phyloP scores from a whole-genome alignment of 768 basidiomycete species.

The Crepidotus variabilis region DNA sequence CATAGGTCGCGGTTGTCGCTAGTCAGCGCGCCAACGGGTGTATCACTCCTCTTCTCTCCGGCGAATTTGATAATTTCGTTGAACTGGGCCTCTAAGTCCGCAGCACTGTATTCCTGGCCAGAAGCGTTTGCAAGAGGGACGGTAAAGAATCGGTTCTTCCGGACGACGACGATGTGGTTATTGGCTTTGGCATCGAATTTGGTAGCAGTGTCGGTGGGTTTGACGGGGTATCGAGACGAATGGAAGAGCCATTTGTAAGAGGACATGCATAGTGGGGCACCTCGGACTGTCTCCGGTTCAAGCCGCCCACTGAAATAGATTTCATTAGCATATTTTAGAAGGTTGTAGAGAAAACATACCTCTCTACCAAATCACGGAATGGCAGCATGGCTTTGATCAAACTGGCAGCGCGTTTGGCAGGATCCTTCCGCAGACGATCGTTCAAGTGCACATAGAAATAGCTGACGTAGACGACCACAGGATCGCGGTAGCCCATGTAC shows the following conservation, averaged over 20 bases:
- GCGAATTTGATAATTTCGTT: slow-evolving; percentile 63
- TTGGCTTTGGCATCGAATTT: slow-evolving; percentile 74
- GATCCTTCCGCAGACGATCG: slow-evolving; percentile 49
- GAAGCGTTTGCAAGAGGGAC: slow-evolving; percentile 64
- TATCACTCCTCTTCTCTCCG: slow-evolving; percentile 35
- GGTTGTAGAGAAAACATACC: slow-evolving; percentile 37
- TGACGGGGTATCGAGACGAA: slow-evolving; percentile 80
- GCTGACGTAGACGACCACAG: slow-evolving; percentile 88
- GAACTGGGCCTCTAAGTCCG: slow-evolving; percentile 83
- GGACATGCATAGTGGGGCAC: slow-evolving; percentile 79
- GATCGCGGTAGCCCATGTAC: slow-evolving; percentile 84
- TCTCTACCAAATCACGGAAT: slow-evolving; percentile 82
- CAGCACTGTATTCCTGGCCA: slow-evolving; percentile 70
- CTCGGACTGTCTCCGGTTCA: slow-evolving; percentile 83
- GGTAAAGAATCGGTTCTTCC: slow-evolving; percentile 89
- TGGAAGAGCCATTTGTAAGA: slow-evolving; percentile 99
- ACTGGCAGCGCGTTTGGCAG: slow-evolving; percentile 73
- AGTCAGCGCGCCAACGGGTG: slow-evolving; percentile 79
- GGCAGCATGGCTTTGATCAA: slow-evolving; percentile 82
- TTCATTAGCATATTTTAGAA: not conserved
- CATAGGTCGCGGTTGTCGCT: slow-evolving; percentile 88
- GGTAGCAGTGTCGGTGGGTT: slow-evolving; percentile 76
- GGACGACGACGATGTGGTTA: slow-evolving; percentile 87
- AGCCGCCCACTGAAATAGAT: slow-evolving; percentile 53
- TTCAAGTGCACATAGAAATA: slow-evolving; percentile 92